Percentiles rank a stretch among this genome's conserved stretches.
These are phyloP conservation scores for Mycocentrospora acerina DNA, from an alignment of 2,329 filamentous ascomycete species.

Conservation along the genomic window DNA sequence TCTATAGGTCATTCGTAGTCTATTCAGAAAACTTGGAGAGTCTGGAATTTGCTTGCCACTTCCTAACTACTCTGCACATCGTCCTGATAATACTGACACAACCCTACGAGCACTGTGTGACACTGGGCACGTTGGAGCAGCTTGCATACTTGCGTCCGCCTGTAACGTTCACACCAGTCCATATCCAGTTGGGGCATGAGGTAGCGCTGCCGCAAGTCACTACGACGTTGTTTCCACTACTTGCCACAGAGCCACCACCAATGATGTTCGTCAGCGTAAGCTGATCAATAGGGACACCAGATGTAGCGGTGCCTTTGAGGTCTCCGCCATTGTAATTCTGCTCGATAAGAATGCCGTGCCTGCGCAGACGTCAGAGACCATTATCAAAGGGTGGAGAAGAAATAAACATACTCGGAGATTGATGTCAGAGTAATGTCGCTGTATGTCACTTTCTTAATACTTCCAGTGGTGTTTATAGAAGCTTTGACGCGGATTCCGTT, in stretches of 20 bases:
- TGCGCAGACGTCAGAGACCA: neutral
- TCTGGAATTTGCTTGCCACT: no score
- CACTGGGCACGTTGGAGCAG: constrained; percentile 38
- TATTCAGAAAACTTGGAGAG: no score
- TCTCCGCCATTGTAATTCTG: constrained; percentile 54
- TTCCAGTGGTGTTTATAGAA: constrained; percentile 53
- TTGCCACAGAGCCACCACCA: constrained; percentile 36
- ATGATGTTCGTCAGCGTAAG: constrained; percentile 46
- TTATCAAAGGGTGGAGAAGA: neutral
- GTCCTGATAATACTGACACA: no score
- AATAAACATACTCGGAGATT: constrained; percentile 43
- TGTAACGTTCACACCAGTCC: constrained; percentile 47
- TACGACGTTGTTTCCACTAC: constrained; percentile 53
- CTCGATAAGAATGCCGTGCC: constrained; percentile 52
- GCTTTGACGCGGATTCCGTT: constrained; percentile 63
- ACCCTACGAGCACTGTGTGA: constrained; percentile 18
- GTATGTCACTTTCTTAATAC: constrained; percentile 51
- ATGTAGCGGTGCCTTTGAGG: constrained; percentile 47
- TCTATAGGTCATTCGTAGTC: no score
- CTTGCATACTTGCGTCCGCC: constrained; percentile 40
- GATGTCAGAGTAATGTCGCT: constrained; percentile 47
- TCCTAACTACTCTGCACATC: no score
- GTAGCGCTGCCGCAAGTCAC: constrained; percentile 54
- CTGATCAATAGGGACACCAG: constrained; percentile 49
- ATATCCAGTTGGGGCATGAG: constrained; percentile 56